phyloP scores from a whole-genome alignment of 1,139 yeast genomes.

The Nakaseomyces nivariensis region DNA sequence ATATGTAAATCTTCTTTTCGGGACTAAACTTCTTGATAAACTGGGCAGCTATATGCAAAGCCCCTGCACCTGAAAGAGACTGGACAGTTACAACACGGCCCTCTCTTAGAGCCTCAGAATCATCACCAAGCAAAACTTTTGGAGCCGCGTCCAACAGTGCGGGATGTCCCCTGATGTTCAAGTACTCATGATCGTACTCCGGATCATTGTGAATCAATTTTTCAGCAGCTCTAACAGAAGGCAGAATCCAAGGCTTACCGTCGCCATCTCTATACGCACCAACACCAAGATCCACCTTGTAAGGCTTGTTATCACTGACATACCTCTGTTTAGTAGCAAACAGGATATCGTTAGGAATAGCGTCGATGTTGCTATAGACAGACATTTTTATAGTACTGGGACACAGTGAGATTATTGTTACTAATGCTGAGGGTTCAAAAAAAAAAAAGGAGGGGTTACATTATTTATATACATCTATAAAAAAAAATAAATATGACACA shows the following conservation, averaged over 20 bases:
- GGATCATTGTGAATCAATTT: slow-evolving; percentile 43
- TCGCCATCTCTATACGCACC: slow-evolving; percentile 92
- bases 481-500: too few species aligned
- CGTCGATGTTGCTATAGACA: slow-evolving; percentile 39
- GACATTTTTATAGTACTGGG: slow-evolving; percentile 4
- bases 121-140: slow-evolving; percentile 63
- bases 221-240: slow-evolving; percentile 74
- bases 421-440: too few species aligned
- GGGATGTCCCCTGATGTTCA: slow-evolving; percentile 71
- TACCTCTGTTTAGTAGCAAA: slow-evolving; percentile 77
- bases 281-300: slow-evolving; percentile 78
- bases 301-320: slow-evolving; percentile 48
- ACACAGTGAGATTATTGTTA: too few species aligned
- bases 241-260: slow-evolving; percentile 92
- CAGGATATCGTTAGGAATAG: slow-evolving; percentile 67
- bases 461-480: too few species aligned
- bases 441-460: too few species aligned
- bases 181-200: slow-evolving; percentile 80
- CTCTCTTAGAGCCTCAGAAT: slow-evolving; percentile 46
- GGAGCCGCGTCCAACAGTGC: slow-evolving; percentile 67
- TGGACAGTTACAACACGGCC: slow-evolving; percentile 65
- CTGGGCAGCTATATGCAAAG: slow-evolving; percentile 77
- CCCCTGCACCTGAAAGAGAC: slow-evolving; percentile 92
- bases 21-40: slow-evolving; percentile 48
- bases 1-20: slow-evolving; percentile 50